A percentile compares a stretch with the other conserved stretches of the same genome.
These are phyloP conservation scores for Macrophomina phaseolina DNA, from an alignment of 2,329 filamentous ascomycete species.

Conservation along the genomic window DNA sequence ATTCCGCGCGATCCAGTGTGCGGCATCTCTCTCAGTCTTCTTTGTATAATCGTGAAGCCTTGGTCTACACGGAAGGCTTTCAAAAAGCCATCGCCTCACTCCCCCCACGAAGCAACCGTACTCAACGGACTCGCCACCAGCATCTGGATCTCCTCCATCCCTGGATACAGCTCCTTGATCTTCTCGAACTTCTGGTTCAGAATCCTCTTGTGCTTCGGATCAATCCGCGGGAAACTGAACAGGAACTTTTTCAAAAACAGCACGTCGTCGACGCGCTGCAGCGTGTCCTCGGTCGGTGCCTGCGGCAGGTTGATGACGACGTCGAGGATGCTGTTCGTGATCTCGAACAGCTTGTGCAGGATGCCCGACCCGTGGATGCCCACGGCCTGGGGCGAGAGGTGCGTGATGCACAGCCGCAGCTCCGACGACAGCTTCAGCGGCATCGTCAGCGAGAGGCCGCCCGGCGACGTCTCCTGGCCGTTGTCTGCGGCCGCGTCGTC, in stretches of 20 bases:
- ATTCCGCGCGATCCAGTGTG: too few species aligned
- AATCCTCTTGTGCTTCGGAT: conserved; percentile 53
- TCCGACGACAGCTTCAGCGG: conserved; percentile 53
- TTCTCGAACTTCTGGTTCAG: conserved; percentile 50
- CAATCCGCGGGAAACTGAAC: conserved; percentile 56
- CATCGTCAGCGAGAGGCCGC: conserved; percentile 49
- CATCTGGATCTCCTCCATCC: conserved; percentile 31
- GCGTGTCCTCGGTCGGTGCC: conserved; percentile 53
- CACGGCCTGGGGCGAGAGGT: conserved; percentile 54
- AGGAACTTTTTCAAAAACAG: conserved; percentile 59
- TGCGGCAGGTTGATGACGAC: conserved; percentile 60
- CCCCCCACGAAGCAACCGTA: conserved; percentile 12
- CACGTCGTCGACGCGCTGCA: conserved; percentile 60
- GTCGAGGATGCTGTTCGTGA: conserved; percentile 65
- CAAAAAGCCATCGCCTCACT: neutral
- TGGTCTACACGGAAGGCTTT: neutral
- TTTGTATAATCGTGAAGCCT: too few species aligned
- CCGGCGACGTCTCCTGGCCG: neutral
- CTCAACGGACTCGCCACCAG: conserved; percentile 12
- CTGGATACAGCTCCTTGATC: conserved; percentile 43
- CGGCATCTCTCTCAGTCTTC: too few species aligned
- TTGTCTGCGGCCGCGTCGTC: neutral
- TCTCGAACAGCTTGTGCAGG: conserved; percentile 65
- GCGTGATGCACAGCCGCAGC: conserved; percentile 49
- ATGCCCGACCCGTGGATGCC: conserved; percentile 63